Conservation (phyloP, 345 rosid species). For the Eutrema yunnanense region DNA sequence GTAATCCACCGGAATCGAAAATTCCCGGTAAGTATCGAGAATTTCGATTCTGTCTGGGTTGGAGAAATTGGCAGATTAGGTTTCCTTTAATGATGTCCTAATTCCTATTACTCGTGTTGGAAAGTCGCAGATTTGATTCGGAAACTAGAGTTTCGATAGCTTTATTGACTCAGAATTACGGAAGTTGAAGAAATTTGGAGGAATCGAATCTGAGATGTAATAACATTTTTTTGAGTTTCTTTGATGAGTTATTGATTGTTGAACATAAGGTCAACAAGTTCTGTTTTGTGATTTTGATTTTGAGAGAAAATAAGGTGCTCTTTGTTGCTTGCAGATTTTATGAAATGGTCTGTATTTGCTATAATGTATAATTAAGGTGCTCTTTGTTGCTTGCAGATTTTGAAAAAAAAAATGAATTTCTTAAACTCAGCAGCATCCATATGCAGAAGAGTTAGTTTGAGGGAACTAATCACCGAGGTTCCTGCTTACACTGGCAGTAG, state of each 20-base stretch:
- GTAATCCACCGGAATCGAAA: not conserved
- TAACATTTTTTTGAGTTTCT: not conserved
- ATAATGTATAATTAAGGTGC: not conserved
- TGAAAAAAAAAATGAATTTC: constrained; percentile 26
- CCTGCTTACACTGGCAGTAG: constrained; percentile 38
- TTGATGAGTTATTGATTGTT: not conserved
- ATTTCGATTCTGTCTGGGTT: not conserved
- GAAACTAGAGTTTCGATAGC: not conserved
- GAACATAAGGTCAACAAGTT: not conserved
- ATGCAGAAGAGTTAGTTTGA: constrained; percentile 42
- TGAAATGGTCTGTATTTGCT: not conserved
- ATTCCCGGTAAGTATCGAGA: not conserved
- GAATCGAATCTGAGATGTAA: not conserved
- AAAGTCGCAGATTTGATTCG: not conserved
- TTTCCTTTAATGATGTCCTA: too few relatives aligned
- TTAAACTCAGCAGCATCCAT: constrained; percentile 32
- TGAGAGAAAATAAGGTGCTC: too few relatives aligned
- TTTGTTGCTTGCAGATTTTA: not conserved
- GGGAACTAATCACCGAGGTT: constrained; percentile 40
- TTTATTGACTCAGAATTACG: not conserved
- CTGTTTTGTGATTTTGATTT: not conserved
- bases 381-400: constrained; percentile 8
- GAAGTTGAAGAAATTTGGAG: not conserved
- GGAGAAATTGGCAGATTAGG: not conserved
- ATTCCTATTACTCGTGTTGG: not conserved